Percentiles rank a stretch among this genome's conserved stretches.
phyloP scores from a whole-genome alignment of 1,284 basidiomycete genomes.

The Boletus mariae region DNA sequence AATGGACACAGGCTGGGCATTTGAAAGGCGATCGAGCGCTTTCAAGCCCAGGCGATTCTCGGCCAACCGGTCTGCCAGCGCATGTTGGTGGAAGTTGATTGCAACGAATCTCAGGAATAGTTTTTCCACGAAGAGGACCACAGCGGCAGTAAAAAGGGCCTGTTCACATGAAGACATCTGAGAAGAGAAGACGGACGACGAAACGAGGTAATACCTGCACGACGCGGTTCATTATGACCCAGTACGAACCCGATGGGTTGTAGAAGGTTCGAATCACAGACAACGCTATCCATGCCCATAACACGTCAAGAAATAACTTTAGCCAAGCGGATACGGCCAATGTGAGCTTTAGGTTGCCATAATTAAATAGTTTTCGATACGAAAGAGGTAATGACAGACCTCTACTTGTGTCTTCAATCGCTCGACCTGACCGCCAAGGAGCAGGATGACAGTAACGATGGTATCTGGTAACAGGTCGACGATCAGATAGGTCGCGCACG shows the following conservation, averaged over 20 bases:
- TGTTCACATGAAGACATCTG: constrained; percentile 23
- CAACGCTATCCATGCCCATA: constrained; percentile 70
- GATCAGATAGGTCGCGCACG: constrained; percentile 56
- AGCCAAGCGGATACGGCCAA: constrained; percentile 69
- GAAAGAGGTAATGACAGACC: constrained; percentile 35
- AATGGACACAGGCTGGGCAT: constrained; percentile 45
- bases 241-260: constrained; percentile 61
- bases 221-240: constrained; percentile 63
- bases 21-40: constrained; percentile 66
- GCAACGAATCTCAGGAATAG: constrained; percentile 69
- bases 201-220: constrained; percentile 50
- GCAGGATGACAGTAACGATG: constrained; percentile 49
- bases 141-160: constrained; percentile 61
- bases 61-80: constrained; percentile 65
- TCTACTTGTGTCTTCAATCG: constrained; percentile 61
- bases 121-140: constrained; percentile 68
- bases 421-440: constrained; percentile 62
- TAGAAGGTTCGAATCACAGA: constrained; percentile 56
- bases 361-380: neutral
- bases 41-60: constrained; percentile 68
- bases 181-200: neutral
- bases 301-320: constrained; percentile 60
- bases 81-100: constrained; percentile 75
- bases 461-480: constrained; percentile 62
- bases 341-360: constrained; percentile 45